Conservation (phyloP, 1,284 basidiomycete species). For the Anthracocystis walkeri region DNA sequence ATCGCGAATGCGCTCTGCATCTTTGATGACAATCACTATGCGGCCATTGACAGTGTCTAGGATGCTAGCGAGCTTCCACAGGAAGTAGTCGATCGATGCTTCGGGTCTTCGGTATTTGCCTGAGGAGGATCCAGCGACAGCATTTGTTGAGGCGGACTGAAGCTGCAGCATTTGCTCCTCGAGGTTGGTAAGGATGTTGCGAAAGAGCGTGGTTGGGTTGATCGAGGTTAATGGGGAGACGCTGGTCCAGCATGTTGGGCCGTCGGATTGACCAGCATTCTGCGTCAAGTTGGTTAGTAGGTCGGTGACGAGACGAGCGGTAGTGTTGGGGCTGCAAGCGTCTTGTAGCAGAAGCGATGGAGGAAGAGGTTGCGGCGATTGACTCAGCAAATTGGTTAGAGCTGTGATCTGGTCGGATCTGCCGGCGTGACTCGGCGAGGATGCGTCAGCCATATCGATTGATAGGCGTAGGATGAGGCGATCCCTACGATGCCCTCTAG, state of each 20-base stretch:
- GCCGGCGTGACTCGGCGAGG: slow-evolving; percentile 17
- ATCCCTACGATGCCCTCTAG: not conserved
- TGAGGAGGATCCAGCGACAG: slow-evolving; percentile 15
- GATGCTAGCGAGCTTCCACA: slow-evolving; percentile 26
- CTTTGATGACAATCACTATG: slow-evolving; percentile 52
- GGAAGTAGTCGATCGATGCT: slow-evolving; percentile 44
- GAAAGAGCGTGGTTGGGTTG: slow-evolving; percentile 44
- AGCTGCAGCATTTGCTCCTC: slow-evolving; percentile 19
- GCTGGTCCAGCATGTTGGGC: slow-evolving; percentile 25
- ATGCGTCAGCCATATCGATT: slow-evolving; percentile 6
- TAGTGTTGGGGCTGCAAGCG: slow-evolving; percentile 47
- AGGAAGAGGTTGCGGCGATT: slow-evolving; percentile 34
- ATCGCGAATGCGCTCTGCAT: slow-evolving; percentile 61
- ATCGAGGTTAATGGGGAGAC: slow-evolving; percentile 47
- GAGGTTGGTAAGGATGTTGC: slow-evolving; percentile 37
- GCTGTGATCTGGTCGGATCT: slow-evolving; percentile 28
- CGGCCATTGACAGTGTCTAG: slow-evolving; percentile 17
- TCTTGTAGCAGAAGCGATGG: slow-evolving; percentile 45
- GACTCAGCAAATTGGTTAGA: slow-evolving; percentile 27
- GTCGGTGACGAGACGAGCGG: slow-evolving; percentile 33
- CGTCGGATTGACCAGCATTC: not conserved
- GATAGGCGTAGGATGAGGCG: too few relatives aligned
- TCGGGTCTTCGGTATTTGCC: slow-evolving; percentile 35
- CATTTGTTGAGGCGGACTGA: not conserved
- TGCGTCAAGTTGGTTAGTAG: slow-evolving; percentile 17